Conservation (phyloP, 2,329 filamentous ascomycete genomes). For the Beauveria sp. region DNA sequence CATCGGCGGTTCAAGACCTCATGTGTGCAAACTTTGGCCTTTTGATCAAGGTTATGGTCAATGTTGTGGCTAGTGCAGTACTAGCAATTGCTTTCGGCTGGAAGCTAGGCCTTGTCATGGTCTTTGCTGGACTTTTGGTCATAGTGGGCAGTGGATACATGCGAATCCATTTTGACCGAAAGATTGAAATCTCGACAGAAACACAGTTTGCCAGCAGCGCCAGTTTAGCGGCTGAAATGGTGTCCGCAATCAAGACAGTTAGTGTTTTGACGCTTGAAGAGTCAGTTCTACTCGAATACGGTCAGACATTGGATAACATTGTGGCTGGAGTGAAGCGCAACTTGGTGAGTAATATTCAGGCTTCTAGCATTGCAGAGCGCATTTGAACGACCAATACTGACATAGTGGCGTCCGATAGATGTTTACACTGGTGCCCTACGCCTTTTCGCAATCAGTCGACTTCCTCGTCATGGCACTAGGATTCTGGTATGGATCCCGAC, state of each 20-base stretch:
- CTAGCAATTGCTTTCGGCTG: slow-evolving; percentile 37
- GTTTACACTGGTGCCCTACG: background rate
- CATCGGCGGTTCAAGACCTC: slow-evolving; percentile 18
- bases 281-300: background rate
- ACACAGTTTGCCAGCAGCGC: background rate
- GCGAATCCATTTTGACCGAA: slow-evolving; percentile 15
- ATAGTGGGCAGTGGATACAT: slow-evolving; percentile 29
- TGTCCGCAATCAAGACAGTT: background rate
- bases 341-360: background rate
- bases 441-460: background rate
- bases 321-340: background rate
- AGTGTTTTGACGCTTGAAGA: background rate
- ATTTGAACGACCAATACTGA: background rate
- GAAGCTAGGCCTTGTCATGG: slow-evolving; percentile 42
- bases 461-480: background rate
- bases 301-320: background rate
- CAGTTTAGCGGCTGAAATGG: background rate
- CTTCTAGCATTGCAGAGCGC: background rate
- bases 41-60: slow-evolving; percentile 30
- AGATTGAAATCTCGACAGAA: background rate
- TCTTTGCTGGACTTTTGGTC: slow-evolving; percentile 33
- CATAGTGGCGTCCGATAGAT: background rate
- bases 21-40: slow-evolving; percentile 32
- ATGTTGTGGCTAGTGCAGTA: slow-evolving; percentile 30
- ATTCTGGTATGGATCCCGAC: background rate